Conservation (phyloP, 176 grass and related monocot genomes). For the sorghum (Sorghum bicolor) region DNA sequence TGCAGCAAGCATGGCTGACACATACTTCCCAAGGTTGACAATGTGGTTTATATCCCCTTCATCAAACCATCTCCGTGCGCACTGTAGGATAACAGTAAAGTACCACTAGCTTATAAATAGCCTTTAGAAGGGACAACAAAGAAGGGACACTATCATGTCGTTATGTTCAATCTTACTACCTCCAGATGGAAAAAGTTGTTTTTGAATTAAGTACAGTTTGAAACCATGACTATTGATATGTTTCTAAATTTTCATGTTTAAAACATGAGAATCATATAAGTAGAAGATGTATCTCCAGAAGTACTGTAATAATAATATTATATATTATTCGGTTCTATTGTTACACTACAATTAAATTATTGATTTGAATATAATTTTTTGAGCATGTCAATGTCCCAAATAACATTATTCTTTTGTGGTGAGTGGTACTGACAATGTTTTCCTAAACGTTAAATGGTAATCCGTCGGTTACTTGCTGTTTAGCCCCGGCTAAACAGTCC, state of each 20-base stretch:
- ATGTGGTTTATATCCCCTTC: slow-evolving; percentile 91
- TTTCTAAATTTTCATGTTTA: neutral
- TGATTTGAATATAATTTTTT: neutral
- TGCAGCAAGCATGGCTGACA: slow-evolving; percentile 92
- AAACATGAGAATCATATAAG: neutral
- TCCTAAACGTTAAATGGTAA: too few species aligned
- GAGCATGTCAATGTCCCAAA: neutral
- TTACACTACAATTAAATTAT: neutral
- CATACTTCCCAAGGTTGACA: slow-evolving; percentile 92
- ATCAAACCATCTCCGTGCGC: slow-evolving; percentile 97
- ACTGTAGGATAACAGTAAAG: slow-evolving; percentile 44
- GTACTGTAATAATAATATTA: neutral
- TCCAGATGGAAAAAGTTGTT: neutral
- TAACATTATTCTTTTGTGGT: neutral
- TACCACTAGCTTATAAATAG: slow-evolving; percentile 6
- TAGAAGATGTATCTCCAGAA: neutral
- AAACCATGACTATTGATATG: neutral
- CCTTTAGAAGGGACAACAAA: slow-evolving; percentile 2
- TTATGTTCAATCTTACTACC: slow-evolving; percentile 3
- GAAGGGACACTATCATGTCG: neutral
- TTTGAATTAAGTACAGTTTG: neutral
- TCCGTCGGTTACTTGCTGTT: too few species aligned
- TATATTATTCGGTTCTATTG: neutral
- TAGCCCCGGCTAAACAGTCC: too few species aligned
- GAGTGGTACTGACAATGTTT: neutral